These are phyloP conservation scores for Triticum dicoccoides DNA, from an alignment of 176 grass and related monocot genomes.

Conservation along the genomic window DNA sequence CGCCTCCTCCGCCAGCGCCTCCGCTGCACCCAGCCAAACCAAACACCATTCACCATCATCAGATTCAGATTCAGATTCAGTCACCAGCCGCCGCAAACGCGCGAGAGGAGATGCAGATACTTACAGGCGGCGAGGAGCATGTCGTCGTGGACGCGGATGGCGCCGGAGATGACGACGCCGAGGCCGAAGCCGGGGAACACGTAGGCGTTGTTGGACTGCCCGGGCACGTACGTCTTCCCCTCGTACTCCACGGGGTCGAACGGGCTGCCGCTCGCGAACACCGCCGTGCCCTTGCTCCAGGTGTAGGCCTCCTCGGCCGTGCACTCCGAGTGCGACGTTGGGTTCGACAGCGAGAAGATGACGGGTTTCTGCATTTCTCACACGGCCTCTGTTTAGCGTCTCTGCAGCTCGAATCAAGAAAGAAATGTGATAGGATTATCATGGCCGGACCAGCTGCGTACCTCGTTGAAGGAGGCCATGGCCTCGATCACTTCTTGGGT, in stretches of 20 bases:
- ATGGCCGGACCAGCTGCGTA: neutral
- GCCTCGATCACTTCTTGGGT: conserved; percentile 80
- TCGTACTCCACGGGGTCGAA: conserved; percentile 78
- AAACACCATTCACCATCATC: neutral
- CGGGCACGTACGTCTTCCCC: conserved; percentile 59
- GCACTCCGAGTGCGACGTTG: conserved; percentile 95
- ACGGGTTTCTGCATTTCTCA: conserved; percentile 56
- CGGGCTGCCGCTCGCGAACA: conserved; percentile 95
- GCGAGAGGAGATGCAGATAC: neutral
- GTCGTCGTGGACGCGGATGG: conserved; percentile 89
- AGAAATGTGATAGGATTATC: neutral
- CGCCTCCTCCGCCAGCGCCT: conserved; percentile 77
- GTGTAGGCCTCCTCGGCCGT: conserved; percentile 90
- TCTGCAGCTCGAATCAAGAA: neutral
- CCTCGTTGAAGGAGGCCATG: conserved; percentile 84
- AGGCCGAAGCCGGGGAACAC: conserved; percentile 94
- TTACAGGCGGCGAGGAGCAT: conserved; percentile 90
- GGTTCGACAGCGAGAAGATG: conserved; percentile 92
- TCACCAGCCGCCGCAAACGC: neutral
- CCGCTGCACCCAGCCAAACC: conserved; percentile 30
- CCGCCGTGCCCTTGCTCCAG: conserved; percentile 71
- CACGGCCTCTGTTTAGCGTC: neutral
- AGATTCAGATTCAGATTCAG: neutral
- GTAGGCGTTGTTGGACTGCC: conserved; percentile 95
- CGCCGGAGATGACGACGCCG: conserved; percentile 82